phyloP scores from a whole-genome alignment of 768 basidiomycete genomes.

The Mycena rosella region DNA sequence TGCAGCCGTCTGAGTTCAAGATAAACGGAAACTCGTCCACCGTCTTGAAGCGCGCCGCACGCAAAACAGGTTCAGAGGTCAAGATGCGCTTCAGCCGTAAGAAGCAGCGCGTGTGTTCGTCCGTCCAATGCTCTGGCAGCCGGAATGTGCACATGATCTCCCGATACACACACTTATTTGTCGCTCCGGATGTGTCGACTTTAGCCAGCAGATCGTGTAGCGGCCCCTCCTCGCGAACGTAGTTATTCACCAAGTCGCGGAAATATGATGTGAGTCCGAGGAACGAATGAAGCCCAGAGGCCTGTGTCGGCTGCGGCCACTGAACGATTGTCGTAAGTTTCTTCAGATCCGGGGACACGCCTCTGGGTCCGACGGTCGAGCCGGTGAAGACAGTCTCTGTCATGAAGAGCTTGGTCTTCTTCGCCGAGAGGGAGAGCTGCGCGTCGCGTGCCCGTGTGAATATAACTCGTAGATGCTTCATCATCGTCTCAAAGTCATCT shows the following conservation, averaged over 20 bases:
- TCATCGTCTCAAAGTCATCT: slow-evolving; percentile 46
- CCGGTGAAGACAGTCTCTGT: no score
- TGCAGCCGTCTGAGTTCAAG: slow-evolving; percentile 43
- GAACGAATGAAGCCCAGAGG: slow-evolving; percentile 47
- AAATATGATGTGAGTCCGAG: slow-evolving; percentile 51
- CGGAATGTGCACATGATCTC: background rate
- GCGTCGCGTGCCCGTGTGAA: slow-evolving; percentile 44
- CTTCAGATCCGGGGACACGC: slow-evolving; percentile 49
- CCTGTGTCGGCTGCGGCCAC: slow-evolving; percentile 46
- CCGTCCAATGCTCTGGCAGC: background rate
- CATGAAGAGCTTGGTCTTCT: no score
- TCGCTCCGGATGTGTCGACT: background rate
- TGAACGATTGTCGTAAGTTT: slow-evolving; percentile 55
- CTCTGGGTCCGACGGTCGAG: no score
- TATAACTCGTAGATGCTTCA: slow-evolving; percentile 41
- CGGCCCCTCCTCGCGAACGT: slow-evolving; percentile 46
- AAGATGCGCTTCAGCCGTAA: background rate
- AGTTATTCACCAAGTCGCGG: slow-evolving; percentile 48
- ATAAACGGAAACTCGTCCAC: slow-evolving; percentile 44
- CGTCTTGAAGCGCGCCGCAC: slow-evolving; percentile 28
- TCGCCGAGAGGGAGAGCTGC: slow-evolving; percentile 51
- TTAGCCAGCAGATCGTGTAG: slow-evolving; percentile 43
- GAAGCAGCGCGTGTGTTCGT: background rate
- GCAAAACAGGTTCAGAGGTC: background rate
- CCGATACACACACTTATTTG: background rate